Base-by-base conservation (phyloP, 495 filamentous ascomycete species). In the Bacidia gigantensis region DNA sequence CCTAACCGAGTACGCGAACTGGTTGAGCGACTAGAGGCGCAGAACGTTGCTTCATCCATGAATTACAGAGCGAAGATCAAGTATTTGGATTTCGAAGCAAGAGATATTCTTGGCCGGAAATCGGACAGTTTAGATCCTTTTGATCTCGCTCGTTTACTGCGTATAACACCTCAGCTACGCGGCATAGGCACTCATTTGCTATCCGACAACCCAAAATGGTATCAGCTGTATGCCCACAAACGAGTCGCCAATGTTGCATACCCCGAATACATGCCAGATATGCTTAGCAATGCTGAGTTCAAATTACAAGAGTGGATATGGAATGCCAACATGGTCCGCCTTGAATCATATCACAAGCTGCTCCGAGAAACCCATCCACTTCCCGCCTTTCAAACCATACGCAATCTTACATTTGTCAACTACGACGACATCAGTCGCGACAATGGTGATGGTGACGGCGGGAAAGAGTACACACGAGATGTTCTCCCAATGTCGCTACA, bases 271-370 rank as follows among this genome's bases (percentile, higher is more conserved):
- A 58, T 93, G 0, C 80, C 89, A 52, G 57, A 73, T 0, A 69
- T 75, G 1, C 67, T 87, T 26, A 62, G 67, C 5, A 50, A 67
- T 20, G 66, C 61, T 32, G 66, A 69, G 5, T 64, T 73, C 11
- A 61, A 61, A 32, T 75, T 94, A 25, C 70, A 67, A 26, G 79
- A 73, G 49, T 95, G 85, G 84, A 79, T 79, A 26, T 94, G 89
- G 87, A 89, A 84, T 57, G 65, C 75, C 29, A 74, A 80, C n/a
- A 70, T 84, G 10, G 40, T 17, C n/a, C 32, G 11, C 29, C 40
- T 26, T 45, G 32, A 40, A 48, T 20, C 21, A 22, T 49, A 20
- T 61, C 75, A 38, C 60, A 83, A 11, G 62, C 67, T 0, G 64
- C 75, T 89, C 60, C 57, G 67, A 10, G 55, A 62, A 7, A 67